Conservation (phyloP, 1,284 basidiomycete genomes). For the Pseudozyma tsukubaensis region DNA sequence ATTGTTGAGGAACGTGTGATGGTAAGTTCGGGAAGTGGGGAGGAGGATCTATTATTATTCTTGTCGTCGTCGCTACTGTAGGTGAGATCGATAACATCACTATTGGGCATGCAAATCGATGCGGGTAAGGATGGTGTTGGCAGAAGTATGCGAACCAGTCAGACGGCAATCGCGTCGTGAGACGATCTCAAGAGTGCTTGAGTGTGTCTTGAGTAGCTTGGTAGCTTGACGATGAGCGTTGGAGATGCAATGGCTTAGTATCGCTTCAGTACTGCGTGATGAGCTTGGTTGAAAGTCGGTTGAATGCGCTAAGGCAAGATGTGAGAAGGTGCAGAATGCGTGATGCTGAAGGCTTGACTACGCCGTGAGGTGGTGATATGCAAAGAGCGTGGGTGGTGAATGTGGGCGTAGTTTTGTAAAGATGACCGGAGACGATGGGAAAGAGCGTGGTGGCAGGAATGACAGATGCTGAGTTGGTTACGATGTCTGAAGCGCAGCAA, state of each 20-base stretch:
- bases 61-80: conserved; percentile 18
- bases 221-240: too few species aligned
- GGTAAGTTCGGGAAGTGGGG: conserved; percentile 24
- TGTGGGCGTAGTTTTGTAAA: background rate
- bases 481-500: background rate
- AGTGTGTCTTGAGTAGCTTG: too few species aligned
- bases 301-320: background rate
- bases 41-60: conserved; percentile 20
- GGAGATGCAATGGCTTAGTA: too few species aligned
- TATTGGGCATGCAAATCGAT: conserved; percentile 20
- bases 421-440: background rate
- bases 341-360: background rate
- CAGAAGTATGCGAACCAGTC: background rate
- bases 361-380: background rate
- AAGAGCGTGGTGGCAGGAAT: background rate
- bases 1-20: conserved; percentile 11
- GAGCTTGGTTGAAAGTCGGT: background rate
- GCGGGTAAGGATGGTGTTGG: background rate
- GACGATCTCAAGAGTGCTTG: too few species aligned
- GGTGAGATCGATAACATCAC: conserved; percentile 29
- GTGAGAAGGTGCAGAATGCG: background rate
- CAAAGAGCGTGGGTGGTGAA: background rate
- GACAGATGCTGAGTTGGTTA: background rate
- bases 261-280: too few species aligned
- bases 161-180: background rate